Evolutionary conservation across 164 flowering plant species (phyloP).

Genomic region (Kingdonia uniflora): DNA sequence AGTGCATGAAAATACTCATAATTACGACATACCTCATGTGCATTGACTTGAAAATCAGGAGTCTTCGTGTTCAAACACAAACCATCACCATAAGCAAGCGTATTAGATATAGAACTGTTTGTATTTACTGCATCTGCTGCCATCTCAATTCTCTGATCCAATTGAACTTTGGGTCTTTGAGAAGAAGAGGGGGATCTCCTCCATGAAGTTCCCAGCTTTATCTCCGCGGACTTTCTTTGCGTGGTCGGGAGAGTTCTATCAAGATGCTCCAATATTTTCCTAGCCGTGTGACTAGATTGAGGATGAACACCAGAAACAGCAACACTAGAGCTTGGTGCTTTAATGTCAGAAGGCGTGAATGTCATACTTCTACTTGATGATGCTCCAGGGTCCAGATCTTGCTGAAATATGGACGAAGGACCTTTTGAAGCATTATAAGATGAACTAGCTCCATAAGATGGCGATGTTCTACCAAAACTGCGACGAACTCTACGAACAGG

Average conservation of each 20-base stretch:
- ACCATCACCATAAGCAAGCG: conserved; percentile 4
- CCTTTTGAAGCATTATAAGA: conserved; percentile 13
- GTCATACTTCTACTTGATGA: conserved; percentile 20
- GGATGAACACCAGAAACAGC: conserved; percentile 32
- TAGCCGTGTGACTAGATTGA: conserved; percentile 50
- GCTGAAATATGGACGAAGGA: conserved; percentile 24
- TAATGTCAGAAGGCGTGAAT: conserved; percentile 17
- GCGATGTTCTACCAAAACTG: conserved; percentile 25
- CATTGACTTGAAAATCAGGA: conserved; percentile 8
- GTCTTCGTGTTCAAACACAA: background rate
- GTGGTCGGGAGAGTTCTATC: conserved; percentile 54
- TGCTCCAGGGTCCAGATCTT: conserved; percentile 27
- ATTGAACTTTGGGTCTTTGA: conserved; percentile 9
- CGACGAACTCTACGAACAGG: conserved; percentile 53
- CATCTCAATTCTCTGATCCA: conserved; percentile 10
- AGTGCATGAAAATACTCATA: background rate
- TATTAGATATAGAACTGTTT: conserved; percentile 13
- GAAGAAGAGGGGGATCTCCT: conserved; percentile 28
- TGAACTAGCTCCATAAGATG: conserved; percentile 25
- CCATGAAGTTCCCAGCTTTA: conserved; percentile 43
- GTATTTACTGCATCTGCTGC: conserved; percentile 16
- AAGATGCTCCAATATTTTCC: conserved; percentile 70
- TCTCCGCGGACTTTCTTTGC: conserved; percentile 51
- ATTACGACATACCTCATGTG: conserved; percentile 24
- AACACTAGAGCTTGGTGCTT: conserved; percentile 14